Evolutionary conservation across 2,329 filamentous ascomycete species (phyloP).

Genomic region (Blumeriella jaapii): DNA sequence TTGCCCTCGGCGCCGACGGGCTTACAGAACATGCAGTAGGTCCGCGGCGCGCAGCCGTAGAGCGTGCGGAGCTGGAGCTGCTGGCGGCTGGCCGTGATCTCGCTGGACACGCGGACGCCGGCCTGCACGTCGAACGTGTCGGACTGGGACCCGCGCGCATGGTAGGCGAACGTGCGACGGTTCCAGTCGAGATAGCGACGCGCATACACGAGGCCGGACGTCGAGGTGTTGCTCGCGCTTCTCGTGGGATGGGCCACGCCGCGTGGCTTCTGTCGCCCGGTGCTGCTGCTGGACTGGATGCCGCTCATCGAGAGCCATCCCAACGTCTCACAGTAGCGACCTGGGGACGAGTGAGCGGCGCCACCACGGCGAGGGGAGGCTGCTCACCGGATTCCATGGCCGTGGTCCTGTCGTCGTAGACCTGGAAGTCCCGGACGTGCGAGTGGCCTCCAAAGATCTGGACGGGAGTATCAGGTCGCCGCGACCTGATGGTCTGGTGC

Average conservation of each 20-base stretch:
- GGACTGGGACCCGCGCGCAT: slow-evolving; percentile 63
- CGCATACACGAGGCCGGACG: slow-evolving; percentile 39
- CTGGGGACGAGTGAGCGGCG: slow-evolving; percentile 6
- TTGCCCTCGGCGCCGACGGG: slow-evolving; percentile 61
- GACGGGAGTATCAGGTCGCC: slow-evolving; percentile 68
- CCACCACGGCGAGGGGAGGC: no score
- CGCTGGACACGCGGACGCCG: slow-evolving; percentile 56
- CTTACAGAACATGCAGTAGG: slow-evolving; percentile 71
- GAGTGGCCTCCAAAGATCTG: slow-evolving; percentile 82
- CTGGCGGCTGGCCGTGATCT: slow-evolving; percentile 58
- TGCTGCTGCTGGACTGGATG: slow-evolving; percentile 21
- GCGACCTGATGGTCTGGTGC: slow-evolving; percentile 62
- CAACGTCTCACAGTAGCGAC: slow-evolving; percentile 81
- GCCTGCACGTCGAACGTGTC: slow-evolving; percentile 62
- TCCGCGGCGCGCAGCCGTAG: slow-evolving; percentile 68
- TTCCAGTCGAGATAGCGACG: slow-evolving; percentile 91
- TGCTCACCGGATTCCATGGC: slow-evolving; percentile 63
- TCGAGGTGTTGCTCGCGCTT: slow-evolving; percentile 19
- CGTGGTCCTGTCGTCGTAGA: slow-evolving; percentile 64
- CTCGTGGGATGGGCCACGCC: slow-evolving; percentile 26
- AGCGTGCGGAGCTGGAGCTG: slow-evolving; percentile 57
- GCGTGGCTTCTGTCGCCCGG: slow-evolving; percentile 14
- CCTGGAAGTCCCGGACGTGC: slow-evolving; percentile 73
- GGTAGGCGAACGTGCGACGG: slow-evolving; percentile 58
- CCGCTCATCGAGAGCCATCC: slow-evolving; percentile 82